Base-by-base conservation (phyloP, 2,329 filamentous ascomycete species). In the Cyphellophora europaea region DNA sequence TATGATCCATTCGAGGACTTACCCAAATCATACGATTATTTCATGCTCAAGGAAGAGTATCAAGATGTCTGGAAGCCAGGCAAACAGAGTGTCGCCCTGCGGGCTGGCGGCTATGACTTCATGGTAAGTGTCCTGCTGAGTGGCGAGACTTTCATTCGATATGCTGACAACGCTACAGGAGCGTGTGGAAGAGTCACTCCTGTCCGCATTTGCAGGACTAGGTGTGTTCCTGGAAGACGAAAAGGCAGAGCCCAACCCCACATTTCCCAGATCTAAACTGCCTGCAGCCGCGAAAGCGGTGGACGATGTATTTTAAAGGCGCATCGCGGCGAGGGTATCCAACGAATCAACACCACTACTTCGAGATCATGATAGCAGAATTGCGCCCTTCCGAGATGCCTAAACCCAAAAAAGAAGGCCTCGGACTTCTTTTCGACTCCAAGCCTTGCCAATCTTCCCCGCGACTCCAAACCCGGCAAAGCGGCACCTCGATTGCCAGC, bases 1-100 rank as follows among this genome's bases (percentile, higher is more conserved):
- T 95, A 93, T 61, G 87, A 95, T 62, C 82, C 89, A 0, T 94
- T 91, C 54, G 86, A 77, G 25, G 91, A 86, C 1, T 62, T 88
- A 42, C 62, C 72, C 30, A 72, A 88, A 33, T 67, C 68, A 15
- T 74, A 77, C 14, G 69, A 80, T 48, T 80, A 88, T 49, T 89
- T 85, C 52, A 65, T 71, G 6, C 53, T 93, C 23, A 73, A 78
- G 44, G 70, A 74, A 32, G 64, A 70, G 27, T 94, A 95, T 57
- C 73, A 78, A 27, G 86, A 83, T 53, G 73, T 80, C 65, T 93
- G 19, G 16, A 35, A 77, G 82, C 29, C 66, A 66, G 15, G 72
- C 78, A 19, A 73, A 27, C 32, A 78, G 37, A 72, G 73, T 27
- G 79, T 88, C 53, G 61, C 71, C 2, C 67, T 72, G 29, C 64